These are phyloP conservation scores for Populus tomentosa DNA, from an alignment of 441 rosid genomes.

Conservation along the genomic window DNA sequence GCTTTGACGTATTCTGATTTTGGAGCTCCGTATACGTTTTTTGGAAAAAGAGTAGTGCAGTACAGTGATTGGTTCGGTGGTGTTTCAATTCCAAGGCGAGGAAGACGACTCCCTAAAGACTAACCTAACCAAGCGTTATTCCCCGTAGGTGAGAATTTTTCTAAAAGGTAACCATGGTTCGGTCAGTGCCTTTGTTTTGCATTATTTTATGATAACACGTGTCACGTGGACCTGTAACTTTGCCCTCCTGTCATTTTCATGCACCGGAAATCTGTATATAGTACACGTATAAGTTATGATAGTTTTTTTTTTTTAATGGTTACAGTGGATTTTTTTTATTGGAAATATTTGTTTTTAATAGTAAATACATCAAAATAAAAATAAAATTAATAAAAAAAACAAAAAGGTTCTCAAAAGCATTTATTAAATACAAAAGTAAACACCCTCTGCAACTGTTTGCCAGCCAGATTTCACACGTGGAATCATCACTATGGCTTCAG, in stretches of 20 bases:
- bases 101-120: neutral
- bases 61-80: neutral
- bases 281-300: neutral
- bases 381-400: too few relatives aligned
- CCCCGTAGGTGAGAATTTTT: neutral
- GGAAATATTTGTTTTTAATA: too few relatives aligned
- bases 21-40: neutral
- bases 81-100: neutral
- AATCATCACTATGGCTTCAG: neutral
- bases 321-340: too few relatives aligned
- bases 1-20: neutral
- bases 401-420: too few relatives aligned
- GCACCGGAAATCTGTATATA: neutral
- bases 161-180: neutral
- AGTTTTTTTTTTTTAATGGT: too few relatives aligned
- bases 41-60: neutral
- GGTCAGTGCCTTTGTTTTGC: neutral
- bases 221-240: slow-evolving; percentile 13
- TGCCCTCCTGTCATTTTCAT: slow-evolving; percentile 23
- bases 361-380: too few relatives aligned
- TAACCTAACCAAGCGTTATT: neutral
- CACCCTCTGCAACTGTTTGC: slow-evolving; percentile 10
- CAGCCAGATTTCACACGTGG: slow-evolving; percentile 26
- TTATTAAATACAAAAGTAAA: too few relatives aligned
- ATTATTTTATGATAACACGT: neutral